These are phyloP conservation scores for Echinochloa phyllopogon DNA, from an alignment of 176 grass and related monocot species.

Conservation along the genomic window DNA sequence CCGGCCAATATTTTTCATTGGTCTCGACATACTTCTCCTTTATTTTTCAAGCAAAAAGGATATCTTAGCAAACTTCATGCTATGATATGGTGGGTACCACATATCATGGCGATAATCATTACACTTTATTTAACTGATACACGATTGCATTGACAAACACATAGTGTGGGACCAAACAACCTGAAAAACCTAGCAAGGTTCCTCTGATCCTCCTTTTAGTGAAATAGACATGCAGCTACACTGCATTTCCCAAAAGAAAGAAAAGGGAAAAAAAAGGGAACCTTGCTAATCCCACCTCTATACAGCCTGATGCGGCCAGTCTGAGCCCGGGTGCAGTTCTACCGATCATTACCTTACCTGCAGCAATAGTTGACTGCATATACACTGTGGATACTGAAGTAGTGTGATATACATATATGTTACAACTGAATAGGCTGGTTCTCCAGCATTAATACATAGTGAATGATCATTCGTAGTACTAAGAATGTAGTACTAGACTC, in stretches of 20 bases:
- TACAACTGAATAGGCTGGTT: slow-evolving; percentile 6
- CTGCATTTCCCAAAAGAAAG: slow-evolving; percentile 31
- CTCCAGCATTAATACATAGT: slow-evolving; percentile 13
- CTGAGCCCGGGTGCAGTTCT: background rate
- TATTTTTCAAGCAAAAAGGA: background rate
- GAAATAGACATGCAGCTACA: slow-evolving; percentile 23
- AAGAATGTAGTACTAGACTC: background rate
- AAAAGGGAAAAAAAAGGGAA: slow-evolving; percentile 28
- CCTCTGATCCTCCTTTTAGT: slow-evolving; percentile 37
- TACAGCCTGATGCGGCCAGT: background rate
- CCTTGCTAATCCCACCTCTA: slow-evolving; percentile 28
- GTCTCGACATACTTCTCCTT: background rate
- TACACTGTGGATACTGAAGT: background rate
- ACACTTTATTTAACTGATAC: background rate
- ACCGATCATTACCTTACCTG: slow-evolving; percentile 17
- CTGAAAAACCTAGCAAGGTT: slow-evolving; percentile 29
- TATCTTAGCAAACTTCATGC: background rate
- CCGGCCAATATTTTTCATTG: background rate
- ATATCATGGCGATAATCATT: background rate
- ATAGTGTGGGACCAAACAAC: slow-evolving; percentile 27
- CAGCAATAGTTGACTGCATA: background rate
- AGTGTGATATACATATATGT: background rate
- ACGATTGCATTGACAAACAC: background rate
- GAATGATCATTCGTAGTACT: background rate
- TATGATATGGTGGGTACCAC: background rate